These are phyloP conservation scores for Phyllosticta paracitricarpa DNA, from an alignment of 2,329 filamentous ascomycete species.

Conservation along the genomic window DNA sequence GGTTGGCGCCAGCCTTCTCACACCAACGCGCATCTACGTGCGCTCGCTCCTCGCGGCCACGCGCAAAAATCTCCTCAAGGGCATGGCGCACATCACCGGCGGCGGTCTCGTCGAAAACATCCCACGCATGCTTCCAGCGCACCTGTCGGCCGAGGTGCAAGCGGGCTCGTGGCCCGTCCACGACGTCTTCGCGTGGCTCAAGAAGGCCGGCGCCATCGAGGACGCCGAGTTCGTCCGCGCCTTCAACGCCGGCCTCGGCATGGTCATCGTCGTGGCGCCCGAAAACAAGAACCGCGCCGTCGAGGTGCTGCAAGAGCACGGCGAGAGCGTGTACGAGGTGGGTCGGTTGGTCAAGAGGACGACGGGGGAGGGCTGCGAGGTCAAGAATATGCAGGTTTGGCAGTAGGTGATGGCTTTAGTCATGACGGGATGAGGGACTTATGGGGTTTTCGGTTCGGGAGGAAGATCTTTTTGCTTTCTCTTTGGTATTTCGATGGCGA, in stretches of 20 bases:
- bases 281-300: conserved; percentile 53
- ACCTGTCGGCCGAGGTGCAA: conserved; percentile 73
- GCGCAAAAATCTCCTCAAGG: conserved; percentile 62
- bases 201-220: conserved; percentile 59
- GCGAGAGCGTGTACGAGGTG: conserved; percentile 69
- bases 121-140: conserved; percentile 76
- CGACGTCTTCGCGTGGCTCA: conserved; percentile 79
- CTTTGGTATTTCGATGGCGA: neutral
- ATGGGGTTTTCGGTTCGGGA: neutral
- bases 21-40: conserved; percentile 91
- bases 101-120: conserved; percentile 91
- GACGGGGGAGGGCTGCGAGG: conserved; percentile 49
- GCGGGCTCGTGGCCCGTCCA: conserved; percentile 66
- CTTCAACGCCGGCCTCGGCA: conserved; percentile 91
- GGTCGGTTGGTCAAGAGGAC: conserved; percentile 57
- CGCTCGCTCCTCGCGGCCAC: conserved; percentile 61
- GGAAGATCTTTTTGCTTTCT: neutral
- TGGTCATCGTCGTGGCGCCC: conserved; percentile 73
- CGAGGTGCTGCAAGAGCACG: conserved; percentile 51
- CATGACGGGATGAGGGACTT: neutral
- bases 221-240: conserved; percentile 77
- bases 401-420: conserved; percentile 16
- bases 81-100: conserved; percentile 93
- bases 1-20: conserved; percentile 70
- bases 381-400: conserved; percentile 49